Evolutionary conservation across 257 asterid species (phyloP).

Genomic region (Penstemon davidsonii): DNA sequence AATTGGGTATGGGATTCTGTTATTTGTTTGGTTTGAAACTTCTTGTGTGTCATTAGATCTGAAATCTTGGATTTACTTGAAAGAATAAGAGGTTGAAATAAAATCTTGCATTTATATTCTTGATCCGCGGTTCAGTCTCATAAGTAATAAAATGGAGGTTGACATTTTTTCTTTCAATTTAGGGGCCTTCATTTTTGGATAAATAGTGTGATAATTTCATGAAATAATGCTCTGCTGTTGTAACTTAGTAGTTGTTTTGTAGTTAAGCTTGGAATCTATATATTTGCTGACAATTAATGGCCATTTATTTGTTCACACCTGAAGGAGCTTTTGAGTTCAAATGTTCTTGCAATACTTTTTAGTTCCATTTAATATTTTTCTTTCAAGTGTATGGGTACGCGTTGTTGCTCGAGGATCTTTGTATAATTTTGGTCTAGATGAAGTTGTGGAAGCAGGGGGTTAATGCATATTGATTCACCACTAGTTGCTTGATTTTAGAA

Average conservation of each 20-base stretch:
- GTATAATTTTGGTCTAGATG: too few species aligned
- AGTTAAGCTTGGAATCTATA: not conserved
- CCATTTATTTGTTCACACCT: too few species aligned
- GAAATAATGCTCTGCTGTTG: constrained; percentile 11
- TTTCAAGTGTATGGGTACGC: not conserved
- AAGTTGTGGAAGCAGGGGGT: too few species aligned
- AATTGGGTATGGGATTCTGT: not conserved
- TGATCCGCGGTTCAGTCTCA: not conserved
- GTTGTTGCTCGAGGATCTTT: not conserved
- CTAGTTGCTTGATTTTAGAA: not conserved
- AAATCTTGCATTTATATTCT: not conserved
- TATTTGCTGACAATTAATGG: too few species aligned
- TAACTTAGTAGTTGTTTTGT: constrained; percentile 3
- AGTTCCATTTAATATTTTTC: not conserved
- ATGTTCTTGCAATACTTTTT: too few species aligned
- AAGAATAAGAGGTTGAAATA: not conserved
- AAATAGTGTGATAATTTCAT: constrained; percentile 3
- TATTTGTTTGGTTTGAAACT: constrained; percentile 4
- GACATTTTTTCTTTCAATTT: not conserved
- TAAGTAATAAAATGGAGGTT: not conserved
- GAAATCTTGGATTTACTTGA: constrained; percentile 31
- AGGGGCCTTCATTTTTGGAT: not conserved
- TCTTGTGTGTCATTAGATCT: constrained; percentile 27
- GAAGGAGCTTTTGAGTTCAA: too few species aligned
- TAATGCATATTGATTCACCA: not conserved